Conservation (phyloP, 257 asterid genomes). For the Perilla frutescens region DNA sequence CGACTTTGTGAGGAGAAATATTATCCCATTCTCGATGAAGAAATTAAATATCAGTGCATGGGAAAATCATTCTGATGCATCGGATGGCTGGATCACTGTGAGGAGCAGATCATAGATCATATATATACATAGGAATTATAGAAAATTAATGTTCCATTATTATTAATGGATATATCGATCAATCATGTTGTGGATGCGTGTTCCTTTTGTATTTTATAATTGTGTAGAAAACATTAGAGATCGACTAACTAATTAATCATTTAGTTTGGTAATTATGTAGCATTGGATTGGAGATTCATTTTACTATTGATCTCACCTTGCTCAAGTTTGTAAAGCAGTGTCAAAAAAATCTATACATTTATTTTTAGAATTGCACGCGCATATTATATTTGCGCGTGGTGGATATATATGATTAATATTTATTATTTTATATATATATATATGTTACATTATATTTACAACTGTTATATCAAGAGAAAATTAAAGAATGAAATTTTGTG, state of each 20-base stretch:
- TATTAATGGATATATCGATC: too few species aligned
- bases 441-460: too few species aligned
- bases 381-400: slow-evolving; percentile 2
- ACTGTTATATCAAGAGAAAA: too few species aligned
- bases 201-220: too few species aligned
- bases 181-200: neutral
- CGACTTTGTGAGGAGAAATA: slow-evolving; percentile 8
- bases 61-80: slow-evolving; percentile 31
- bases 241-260: neutral
- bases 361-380: neutral
- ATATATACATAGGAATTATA: neutral
- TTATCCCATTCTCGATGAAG: slow-evolving; percentile 35
- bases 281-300: neutral
- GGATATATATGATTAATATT: neutral
- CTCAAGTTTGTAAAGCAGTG: neutral
- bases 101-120: slow-evolving; percentile 33
- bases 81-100: slow-evolving; percentile 63
- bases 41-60: neutral
- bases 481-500: too few species aligned
- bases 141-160: neutral
- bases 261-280: slow-evolving; percentile 25
- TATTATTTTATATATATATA: too few species aligned
- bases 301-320: neutral
- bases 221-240: too few species aligned
- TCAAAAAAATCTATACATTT: neutral